These are phyloP conservation scores for Flaveria sonorensis DNA, from an alignment of 129 eudicot genomes.

Conservation along the genomic window DNA sequence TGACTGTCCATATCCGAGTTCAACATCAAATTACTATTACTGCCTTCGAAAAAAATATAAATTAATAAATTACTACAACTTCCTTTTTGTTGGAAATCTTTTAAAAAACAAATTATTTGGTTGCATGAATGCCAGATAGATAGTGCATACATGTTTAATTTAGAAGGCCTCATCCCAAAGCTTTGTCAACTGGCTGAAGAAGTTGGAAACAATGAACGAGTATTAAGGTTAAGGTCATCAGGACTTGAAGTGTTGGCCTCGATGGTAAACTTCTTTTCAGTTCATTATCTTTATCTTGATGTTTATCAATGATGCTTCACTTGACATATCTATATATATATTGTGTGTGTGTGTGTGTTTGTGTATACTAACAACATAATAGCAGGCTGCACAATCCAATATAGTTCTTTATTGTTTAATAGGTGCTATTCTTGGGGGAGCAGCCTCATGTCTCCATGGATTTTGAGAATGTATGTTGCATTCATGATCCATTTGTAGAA, in stretches of 20 bases:
- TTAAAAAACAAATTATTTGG: neutral
- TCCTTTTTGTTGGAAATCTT: neutral
- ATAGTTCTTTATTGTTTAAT: slow-evolving; percentile 19
- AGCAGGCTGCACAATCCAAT: slow-evolving; percentile 9
- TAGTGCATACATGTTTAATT: slow-evolving; percentile 71
- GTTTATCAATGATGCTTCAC: neutral
- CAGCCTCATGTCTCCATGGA: slow-evolving; percentile 75
- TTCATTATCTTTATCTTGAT: neutral
- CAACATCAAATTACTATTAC: neutral
- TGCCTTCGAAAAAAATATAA: too few species aligned
- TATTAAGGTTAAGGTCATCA: slow-evolving; percentile 61
- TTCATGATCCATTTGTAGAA: slow-evolving; percentile 22
- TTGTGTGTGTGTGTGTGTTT: too few species aligned
- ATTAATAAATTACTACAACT: neutral
- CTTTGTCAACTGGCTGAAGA: slow-evolving; percentile 79
- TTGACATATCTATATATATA: neutral
- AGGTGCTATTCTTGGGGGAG: slow-evolving; percentile 76
- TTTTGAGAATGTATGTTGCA: slow-evolving; percentile 64
- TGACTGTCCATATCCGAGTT: neutral
- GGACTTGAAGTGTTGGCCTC: slow-evolving; percentile 76
- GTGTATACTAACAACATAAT: neutral
- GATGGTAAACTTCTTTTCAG: slow-evolving; percentile 49
- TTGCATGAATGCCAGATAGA: slow-evolving; percentile 48
- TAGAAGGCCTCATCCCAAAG: slow-evolving; percentile 82
- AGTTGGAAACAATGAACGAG: slow-evolving; percentile 75